Evolutionary conservation across 768 basidiomycete species (phyloP).

Genomic region (Lactarius pseudohatsudake): DNA sequence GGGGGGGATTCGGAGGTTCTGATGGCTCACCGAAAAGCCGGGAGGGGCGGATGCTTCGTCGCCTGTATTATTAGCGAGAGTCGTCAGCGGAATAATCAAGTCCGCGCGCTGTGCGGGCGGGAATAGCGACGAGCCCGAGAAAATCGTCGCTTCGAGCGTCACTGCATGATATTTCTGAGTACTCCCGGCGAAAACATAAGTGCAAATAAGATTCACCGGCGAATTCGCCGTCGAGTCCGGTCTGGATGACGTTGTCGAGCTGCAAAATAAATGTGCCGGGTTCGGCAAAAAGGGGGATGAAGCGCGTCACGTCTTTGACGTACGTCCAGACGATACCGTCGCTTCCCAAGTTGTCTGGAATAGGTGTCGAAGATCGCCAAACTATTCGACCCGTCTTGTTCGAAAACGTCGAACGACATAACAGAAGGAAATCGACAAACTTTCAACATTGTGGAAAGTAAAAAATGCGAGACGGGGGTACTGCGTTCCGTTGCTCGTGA

Average conservation of each 20-base stretch:
- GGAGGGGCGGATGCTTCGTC: slow-evolving; percentile 74
- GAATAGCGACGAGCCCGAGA: slow-evolving; percentile 51
- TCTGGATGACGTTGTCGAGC: too few species aligned
- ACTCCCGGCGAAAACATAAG: neutral
- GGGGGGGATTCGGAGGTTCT: neutral
- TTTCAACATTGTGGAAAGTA: slow-evolving; percentile 76
- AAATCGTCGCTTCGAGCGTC: slow-evolving; percentile 69
- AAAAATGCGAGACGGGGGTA: slow-evolving; percentile 71
- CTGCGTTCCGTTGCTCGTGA: slow-evolving; percentile 75
- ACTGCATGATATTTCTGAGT: slow-evolving; percentile 40
- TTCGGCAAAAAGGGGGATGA: too few species aligned
- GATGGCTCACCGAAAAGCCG: slow-evolving; percentile 55
- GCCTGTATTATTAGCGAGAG: slow-evolving; percentile 56
- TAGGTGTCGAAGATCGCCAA: slow-evolving; percentile 40
- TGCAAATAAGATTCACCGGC: neutral
- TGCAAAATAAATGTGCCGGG: too few species aligned
- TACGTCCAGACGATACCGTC: too few species aligned
- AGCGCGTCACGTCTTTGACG: too few species aligned
- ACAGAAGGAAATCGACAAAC: slow-evolving; percentile 40
- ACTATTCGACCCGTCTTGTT: slow-evolving; percentile 40
- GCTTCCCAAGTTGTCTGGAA: too few species aligned
- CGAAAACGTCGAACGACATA: too few species aligned
- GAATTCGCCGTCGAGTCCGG: too few species aligned
- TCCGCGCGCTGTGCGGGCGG: slow-evolving; percentile 47
- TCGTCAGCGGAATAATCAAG: slow-evolving; percentile 65